These are phyloP conservation scores for Pascua sp. DNA, from an alignment of 1,284 basidiomycete species.

Conservation along the genomic window DNA sequence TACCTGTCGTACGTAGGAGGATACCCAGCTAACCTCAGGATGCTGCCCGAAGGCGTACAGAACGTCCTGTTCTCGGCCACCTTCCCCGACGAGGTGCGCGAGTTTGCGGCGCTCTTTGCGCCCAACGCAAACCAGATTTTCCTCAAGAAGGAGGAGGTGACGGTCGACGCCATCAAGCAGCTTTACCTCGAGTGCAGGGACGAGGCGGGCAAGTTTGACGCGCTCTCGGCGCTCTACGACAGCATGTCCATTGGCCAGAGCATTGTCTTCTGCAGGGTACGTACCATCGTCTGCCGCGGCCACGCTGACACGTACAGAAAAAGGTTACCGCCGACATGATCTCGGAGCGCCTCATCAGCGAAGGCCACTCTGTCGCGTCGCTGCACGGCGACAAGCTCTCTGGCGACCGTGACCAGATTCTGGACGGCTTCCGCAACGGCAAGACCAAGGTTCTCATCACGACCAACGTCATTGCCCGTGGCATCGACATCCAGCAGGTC, in stretches of 20 bases:
- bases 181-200: constrained; percentile 94
- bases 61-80: constrained; percentile 98
- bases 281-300: constrained; percentile 17
- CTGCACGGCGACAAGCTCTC: constrained; percentile 92
- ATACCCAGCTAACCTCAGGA: constrained; percentile 24
- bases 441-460: constrained; percentile 97
- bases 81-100: constrained; percentile 88
- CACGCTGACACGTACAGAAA: constrained; percentile 54
- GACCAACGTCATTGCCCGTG: constrained; percentile 96
- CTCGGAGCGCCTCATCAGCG: constrained; percentile 79
- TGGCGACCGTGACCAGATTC: constrained; percentile 80
- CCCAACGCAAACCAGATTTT: constrained; percentile 95
- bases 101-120: constrained; percentile 86
- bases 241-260: constrained; percentile 92
- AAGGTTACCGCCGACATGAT: constrained; percentile 92
- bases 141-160: constrained; percentile 89
- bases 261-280: constrained; percentile 91
- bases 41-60: constrained; percentile 58
- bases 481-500: constrained; percentile 98
- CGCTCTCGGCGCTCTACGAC: constrained; percentile 85
- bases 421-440: constrained; percentile 93
- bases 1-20: constrained; percentile 13
- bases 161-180: constrained; percentile 91
- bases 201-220: constrained; percentile 92
- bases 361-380: constrained; percentile 95